Evolutionary conservation across 495 filamentous ascomycete genomes (phyloP), one percentile per base, ranked within the genome.

Genomic region (Xanthoparmelia taractica): DNA sequence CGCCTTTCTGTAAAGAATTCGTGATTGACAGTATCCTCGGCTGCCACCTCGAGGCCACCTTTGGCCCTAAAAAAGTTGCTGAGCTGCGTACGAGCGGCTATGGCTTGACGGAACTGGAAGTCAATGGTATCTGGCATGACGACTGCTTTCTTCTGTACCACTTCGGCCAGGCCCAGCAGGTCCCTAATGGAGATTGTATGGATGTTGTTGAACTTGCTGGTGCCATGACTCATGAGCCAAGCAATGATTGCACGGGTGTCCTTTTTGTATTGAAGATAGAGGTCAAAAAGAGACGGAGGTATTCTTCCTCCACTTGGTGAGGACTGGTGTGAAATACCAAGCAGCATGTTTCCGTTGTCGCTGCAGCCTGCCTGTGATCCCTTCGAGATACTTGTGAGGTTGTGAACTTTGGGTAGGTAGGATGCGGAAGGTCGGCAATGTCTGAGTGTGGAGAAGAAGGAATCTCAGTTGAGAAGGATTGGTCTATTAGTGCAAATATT

Each of bases 221-320:
- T 58, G 18, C 60, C 63, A 66, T 71, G 65, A 34, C 65, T 66
- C 25, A 69, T 18, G 2, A 71, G 61, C 69, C 69, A 71, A 8
- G 45, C 40, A 40, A 70, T 48, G 8, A 71, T 64, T 20, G 69
- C 68, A 25, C 58, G 61, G 12, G 69, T 71, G 63, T 67, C 65
- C 58, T 70, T 60, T 59, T 71, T 71, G 66, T 71, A 71, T n/a
- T 66, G 65, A 10, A 70, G 52, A 38, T 70, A 70, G 3, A 57
- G 25, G 36, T 62, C 57, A 27, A 66, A 60, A 17, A 68, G 61
- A n/a, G 54, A 34, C 1, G 67, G 60, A 59, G 67, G 60, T 13
- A 71, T 52, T 0, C 20, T 38, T 10, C 38, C 57, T 59, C 29
- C 27, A 13, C 18, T 45, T 8, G 57, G 6, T 1, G 36, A 5